These are phyloP conservation scores for Gigaspora rosea DNA, from an alignment of 192 early-diverging fungal species.

Conservation along the genomic window DNA sequence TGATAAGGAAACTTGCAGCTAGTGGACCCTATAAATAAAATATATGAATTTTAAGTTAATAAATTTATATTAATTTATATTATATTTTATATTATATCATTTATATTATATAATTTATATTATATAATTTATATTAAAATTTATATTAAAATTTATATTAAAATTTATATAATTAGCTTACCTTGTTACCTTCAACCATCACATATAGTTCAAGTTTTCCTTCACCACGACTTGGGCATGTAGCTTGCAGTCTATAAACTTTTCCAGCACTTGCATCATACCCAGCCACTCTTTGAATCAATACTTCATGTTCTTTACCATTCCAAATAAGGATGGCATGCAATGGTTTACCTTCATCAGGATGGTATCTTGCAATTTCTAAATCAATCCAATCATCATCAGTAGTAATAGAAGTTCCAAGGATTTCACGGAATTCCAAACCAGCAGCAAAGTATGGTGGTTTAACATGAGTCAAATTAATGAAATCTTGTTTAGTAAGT, in stretches of 20 bases:
- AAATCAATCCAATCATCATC: constrained; percentile 4
- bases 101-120: no score
- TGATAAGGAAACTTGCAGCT: neutral
- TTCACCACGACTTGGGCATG: constrained; percentile 12
- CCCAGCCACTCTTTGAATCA: constrained; percentile 10
- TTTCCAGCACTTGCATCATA: neutral
- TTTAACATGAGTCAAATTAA: constrained; percentile 16
- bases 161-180: constrained; percentile 1
- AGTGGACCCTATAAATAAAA: constrained; percentile 21
- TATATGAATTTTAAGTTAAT: neutral
- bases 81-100: no score
- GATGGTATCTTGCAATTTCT: constrained; percentile 10
- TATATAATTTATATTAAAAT: no score
- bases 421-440: neutral
- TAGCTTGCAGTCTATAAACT: neutral
- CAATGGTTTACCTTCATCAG: constrained; percentile 30
- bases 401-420: neutral
- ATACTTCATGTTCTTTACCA: neutral
- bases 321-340: constrained; percentile 19
- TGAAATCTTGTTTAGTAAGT: constrained; percentile 25
- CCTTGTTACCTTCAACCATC: constrained; percentile 11
- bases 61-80: no score
- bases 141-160: no score
- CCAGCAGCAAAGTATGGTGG: constrained; percentile 17
- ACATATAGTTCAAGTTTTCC: constrained; percentile 26